phyloP scores from a whole-genome alignment of 1,284 basidiomycete species.

The Sparassis latifolia region DNA sequence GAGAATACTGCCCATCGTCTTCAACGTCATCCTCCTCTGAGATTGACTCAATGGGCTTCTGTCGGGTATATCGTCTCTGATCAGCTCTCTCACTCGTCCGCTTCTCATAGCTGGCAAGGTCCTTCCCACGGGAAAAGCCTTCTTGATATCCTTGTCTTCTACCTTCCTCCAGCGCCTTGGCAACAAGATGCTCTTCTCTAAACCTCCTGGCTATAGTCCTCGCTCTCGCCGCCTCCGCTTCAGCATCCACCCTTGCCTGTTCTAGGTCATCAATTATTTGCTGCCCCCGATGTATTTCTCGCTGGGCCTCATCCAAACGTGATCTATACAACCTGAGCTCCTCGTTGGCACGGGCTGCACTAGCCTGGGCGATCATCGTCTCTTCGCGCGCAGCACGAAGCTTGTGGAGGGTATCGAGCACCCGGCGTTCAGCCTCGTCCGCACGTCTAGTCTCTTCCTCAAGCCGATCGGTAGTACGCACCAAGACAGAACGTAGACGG shows the following conservation, averaged over 20 bases:
- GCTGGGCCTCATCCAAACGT: constrained; percentile 41
- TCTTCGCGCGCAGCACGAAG: constrained; percentile 34
- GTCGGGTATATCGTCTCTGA: constrained; percentile 6
- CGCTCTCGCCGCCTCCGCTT: constrained; percentile 38
- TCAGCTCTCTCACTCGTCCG: constrained; percentile 1
- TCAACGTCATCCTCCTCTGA: constrained; percentile 14
- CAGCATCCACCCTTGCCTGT: constrained; percentile 34
- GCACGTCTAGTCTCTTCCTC: constrained; percentile 39
- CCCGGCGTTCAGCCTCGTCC: constrained; percentile 37
- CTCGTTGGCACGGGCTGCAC: constrained; percentile 32
- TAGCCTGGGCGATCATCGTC: constrained; percentile 34
- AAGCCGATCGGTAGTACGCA: constrained; percentile 33
- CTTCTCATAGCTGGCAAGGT: constrained; percentile 17
- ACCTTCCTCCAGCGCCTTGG: constrained; percentile 38
- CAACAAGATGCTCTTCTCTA: constrained; percentile 35
- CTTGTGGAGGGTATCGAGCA: constrained; percentile 36
- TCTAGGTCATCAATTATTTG: constrained; percentile 37
- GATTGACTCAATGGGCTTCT: neutral
- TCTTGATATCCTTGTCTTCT: constrained; percentile 34
- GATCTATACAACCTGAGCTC: constrained; percentile 40
- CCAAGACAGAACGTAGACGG: constrained; percentile 32
- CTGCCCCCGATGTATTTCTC: constrained; percentile 41
- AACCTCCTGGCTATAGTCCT: constrained; percentile 34
- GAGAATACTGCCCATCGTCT: neutral
- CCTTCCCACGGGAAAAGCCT: constrained; percentile 29